Evolutionary conservation across 176 grass and related monocot species (phyloP).

Genomic region (Carex parvula): DNA sequence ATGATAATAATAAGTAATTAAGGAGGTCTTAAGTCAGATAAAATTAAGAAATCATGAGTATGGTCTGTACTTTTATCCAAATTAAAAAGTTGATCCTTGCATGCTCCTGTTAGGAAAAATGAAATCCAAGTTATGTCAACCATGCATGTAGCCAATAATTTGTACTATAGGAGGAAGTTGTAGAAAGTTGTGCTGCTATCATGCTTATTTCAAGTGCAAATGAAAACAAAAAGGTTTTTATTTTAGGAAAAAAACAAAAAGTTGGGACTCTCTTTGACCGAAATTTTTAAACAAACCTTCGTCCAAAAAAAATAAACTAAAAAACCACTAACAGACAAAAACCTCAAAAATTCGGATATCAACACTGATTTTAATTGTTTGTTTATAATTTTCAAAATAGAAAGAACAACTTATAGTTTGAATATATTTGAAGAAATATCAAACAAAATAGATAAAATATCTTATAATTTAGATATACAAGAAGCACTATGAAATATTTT

Average conservation of each 20-base stretch:
- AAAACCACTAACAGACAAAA: too few species aligned
- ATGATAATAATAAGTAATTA: background rate
- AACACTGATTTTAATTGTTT: too few species aligned
- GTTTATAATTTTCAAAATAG: too few species aligned
- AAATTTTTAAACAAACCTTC: too few species aligned
- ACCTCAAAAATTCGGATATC: too few species aligned
- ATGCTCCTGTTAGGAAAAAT: constrained; percentile 6
- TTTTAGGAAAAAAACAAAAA: background rate
- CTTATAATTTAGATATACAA: too few species aligned
- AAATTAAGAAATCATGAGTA: background rate
- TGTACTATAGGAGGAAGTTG: background rate
- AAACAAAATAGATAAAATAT: too few species aligned
- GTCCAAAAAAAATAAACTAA: too few species aligned
- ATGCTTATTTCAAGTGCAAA: too few species aligned
- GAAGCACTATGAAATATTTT: too few species aligned
- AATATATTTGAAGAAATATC: too few species aligned
- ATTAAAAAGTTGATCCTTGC: background rate
- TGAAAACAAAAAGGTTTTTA: background rate
- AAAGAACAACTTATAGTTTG: too few species aligned
- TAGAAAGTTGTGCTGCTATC: background rate
- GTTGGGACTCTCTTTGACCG: background rate
- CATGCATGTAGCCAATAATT: background rate
- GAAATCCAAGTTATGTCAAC: background rate
- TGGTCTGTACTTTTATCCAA: background rate
- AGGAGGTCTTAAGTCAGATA: background rate